Evolutionary conservation across 495 filamentous ascomycete species (phyloP).

Genomic region (Saxophila tyrrhenica): DNA sequence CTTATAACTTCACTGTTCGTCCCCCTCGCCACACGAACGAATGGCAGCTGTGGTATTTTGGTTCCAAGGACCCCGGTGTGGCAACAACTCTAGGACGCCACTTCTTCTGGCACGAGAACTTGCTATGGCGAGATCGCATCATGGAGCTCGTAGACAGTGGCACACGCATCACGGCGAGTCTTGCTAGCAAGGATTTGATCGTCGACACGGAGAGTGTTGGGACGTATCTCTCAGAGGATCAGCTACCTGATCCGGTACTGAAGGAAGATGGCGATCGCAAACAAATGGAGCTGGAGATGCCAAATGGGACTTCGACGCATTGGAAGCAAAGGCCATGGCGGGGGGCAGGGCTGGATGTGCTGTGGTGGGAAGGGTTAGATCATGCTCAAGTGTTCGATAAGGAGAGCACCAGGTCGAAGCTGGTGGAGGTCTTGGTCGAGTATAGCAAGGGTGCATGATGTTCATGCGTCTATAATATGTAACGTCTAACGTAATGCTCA

Average conservation of each 20-base stretch:
- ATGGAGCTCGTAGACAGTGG: slow-evolving; percentile 8
- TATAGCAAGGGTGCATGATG: slow-evolving; percentile 6
- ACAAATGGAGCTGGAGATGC: slow-evolving; percentile 15
- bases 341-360: slow-evolving; percentile 43
- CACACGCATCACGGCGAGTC: slow-evolving; percentile 41
- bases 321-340: slow-evolving; percentile 38
- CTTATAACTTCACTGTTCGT: slow-evolving; percentile 26
- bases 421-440: slow-evolving; percentile 16
- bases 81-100: slow-evolving; percentile 21
- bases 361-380: slow-evolving; percentile 53
- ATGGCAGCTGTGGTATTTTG: slow-evolving; percentile 25
- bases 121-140: slow-evolving; percentile 23
- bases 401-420: slow-evolving; percentile 24
- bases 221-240: slow-evolving; percentile 38
- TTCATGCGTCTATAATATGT: too few species aligned
- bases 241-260: slow-evolving; percentile 12
- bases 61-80: slow-evolving; percentile 19
- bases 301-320: not conserved
- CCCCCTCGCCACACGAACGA: slow-evolving; percentile 20
- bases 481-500: too few species aligned
- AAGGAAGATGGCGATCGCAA: slow-evolving; percentile 23
- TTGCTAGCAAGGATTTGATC: slow-evolving; percentile 52
- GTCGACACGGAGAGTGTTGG: slow-evolving; percentile 48
- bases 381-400: slow-evolving; percentile 59
- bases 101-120: slow-evolving; percentile 26